phyloP scores from a whole-genome alignment of 306 rosid genomes.

The Corylus americana region DNA sequence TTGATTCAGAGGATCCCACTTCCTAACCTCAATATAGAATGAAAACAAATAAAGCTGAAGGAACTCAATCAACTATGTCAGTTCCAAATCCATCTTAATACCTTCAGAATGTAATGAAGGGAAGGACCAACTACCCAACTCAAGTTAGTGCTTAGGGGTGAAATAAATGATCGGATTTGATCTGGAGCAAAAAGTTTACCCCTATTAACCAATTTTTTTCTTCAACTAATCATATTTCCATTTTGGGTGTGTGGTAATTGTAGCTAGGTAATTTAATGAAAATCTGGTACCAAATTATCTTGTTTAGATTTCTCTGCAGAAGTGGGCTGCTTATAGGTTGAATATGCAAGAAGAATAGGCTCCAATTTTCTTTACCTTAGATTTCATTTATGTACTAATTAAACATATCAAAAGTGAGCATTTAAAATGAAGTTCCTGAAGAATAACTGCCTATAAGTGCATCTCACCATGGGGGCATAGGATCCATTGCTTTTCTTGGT shows the following conservation, averaged over 20 bases:
- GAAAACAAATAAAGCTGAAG: neutral
- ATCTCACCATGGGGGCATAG: slow-evolving; percentile 34
- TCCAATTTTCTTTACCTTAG: neutral
- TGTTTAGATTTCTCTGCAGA: neutral
- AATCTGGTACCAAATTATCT: neutral
- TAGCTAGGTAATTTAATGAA: neutral
- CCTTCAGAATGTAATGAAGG: neutral
- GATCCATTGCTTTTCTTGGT: slow-evolving; percentile 33
- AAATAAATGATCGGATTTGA: neutral
- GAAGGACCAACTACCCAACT: neutral
- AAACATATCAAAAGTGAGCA: neutral
- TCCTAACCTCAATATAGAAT: neutral
- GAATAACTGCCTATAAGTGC: neutral
- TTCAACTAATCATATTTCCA: neutral
- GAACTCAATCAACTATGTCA: neutral
- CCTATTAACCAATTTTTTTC: neutral
- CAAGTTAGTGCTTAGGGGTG: neutral
- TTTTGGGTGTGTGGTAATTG: neutral
- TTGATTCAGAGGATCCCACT: neutral
- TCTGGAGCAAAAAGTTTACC: neutral
- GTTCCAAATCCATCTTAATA: neutral
- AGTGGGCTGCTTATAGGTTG: neutral
- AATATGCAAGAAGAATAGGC: neutral
- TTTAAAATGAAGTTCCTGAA: neutral
- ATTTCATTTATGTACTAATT: neutral